A percentile compares a stretch with the other conserved stretches of the same genome.
Conservation (phyloP, 2,329 filamentous ascomycete genomes). For the Penicillium vulpinum region DNA sequence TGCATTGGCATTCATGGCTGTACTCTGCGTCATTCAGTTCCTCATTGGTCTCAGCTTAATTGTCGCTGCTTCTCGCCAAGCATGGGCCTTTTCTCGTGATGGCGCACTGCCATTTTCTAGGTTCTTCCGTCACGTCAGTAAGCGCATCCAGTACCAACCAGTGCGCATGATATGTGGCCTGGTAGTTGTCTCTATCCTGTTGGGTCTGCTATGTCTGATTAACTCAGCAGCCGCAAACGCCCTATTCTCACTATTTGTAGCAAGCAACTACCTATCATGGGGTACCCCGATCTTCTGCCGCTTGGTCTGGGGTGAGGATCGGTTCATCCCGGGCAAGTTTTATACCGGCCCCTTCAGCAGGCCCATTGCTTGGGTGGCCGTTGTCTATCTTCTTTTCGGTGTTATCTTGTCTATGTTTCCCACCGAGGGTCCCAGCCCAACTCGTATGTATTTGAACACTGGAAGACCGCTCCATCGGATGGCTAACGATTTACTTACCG, state of each 20-base stretch:
- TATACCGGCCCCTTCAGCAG: constrained; percentile 57
- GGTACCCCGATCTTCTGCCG: constrained; percentile 59
- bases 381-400: constrained; percentile 57
- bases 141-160: constrained; percentile 58
- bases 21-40: constrained; percentile 63
- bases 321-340: constrained; percentile 61
- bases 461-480: background rate
- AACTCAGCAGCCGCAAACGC: constrained; percentile 58
- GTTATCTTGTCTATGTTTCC: constrained; percentile 62
- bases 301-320: constrained; percentile 58
- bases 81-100: constrained; percentile 64
- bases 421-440: constrained; percentile 54
- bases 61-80: constrained; percentile 60
- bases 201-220: constrained; percentile 61
- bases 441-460: constrained; percentile 31
- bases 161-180: constrained; percentile 58
- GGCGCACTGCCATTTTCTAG: constrained; percentile 61
- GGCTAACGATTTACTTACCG: background rate
- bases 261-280: constrained; percentile 63
- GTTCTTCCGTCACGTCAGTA: constrained; percentile 59
- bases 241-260: constrained; percentile 57
- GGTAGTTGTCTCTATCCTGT: constrained; percentile 51
- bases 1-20: constrained; percentile 59
- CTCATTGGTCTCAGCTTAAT: constrained; percentile 61
- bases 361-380: constrained; percentile 55